Base-by-base conservation (phyloP, 2,329 filamentous ascomycete genomes). In the Sclerotinia minor region DNA sequence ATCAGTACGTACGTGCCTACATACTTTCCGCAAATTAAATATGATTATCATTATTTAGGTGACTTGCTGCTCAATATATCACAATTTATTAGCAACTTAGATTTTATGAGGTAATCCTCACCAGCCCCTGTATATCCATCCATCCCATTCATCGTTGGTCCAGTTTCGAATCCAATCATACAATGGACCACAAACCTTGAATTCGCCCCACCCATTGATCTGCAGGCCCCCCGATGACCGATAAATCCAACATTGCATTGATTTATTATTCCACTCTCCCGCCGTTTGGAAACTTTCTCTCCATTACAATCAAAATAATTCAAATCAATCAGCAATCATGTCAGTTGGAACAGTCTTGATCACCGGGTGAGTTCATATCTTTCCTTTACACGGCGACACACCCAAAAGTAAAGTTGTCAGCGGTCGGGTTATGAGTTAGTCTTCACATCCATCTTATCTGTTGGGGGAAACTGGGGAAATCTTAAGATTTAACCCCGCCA, bases 341-440 rank as follows among this genome's bases (percentile, higher is more conserved):
- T 81, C 89, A 79, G 85, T 91, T 74, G 92, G 92, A 83, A 95
- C 93, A 71, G 92, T 97, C 78, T 87, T 97, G 77, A 88, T 97
- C 78, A 94, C 94, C 76, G 94, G 94, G 94, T 97, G 88, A 83
- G 88, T 79, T 79, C 55, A 63, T 29, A 44, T 24, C 26, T 54
- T 45, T 44, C 19, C 9, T 41, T 32, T 41, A 44, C 65, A 52
- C 60, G 49, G 21, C 63, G 49, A 35, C 24, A 32, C 21, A n/a
- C 38, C 45, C 50, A 45, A 41, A 26, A 50, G 15, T 13, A 45
- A 26, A 50, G 15, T 13, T 47, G 47, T 29, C 49, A 52, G 26
- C 9, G 21, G 9, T 41, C 50, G 21, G 19, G 29, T 54, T 19
- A 45, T 41, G 21, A 24, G 29, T 54, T 19, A 38, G 41, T 59